Evolutionary conservation across 352 stramenopile genomes (phyloP).

Genomic region (Plasmopara muralis): DNA sequence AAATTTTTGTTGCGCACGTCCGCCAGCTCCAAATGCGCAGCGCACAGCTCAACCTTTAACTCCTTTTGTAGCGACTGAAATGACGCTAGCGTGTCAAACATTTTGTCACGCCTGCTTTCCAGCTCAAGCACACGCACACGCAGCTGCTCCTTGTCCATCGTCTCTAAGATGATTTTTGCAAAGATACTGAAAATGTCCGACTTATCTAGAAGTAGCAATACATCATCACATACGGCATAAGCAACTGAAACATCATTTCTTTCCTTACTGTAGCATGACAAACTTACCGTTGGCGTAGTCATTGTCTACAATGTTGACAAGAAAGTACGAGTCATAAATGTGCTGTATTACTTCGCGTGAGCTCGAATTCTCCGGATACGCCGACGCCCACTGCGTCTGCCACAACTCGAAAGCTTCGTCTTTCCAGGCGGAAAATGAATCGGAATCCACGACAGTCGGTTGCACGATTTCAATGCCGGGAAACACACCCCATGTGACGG

Average conservation of each 20-base stretch:
- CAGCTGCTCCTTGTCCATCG: constrained; percentile 74
- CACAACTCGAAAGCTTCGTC: constrained; percentile 97
- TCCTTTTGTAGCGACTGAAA: constrained; percentile 62
- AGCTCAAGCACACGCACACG: constrained; percentile 61
- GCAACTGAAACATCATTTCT: background rate
- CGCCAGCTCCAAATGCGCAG: constrained; percentile 41
- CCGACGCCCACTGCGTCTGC: constrained; percentile 94
- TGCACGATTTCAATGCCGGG: constrained; percentile 91
- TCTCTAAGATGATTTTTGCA: constrained; percentile 72
- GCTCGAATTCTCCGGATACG: constrained; percentile 87
- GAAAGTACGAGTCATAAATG: constrained; percentile 94
- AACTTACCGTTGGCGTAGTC: constrained; percentile 85
- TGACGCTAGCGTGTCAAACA: constrained; percentile 67
- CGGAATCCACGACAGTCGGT: constrained; percentile 96
- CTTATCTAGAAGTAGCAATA: constrained; percentile 31
- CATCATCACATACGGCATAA: constrained; percentile 11
- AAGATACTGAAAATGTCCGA: constrained; percentile 83
- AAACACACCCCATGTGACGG: constrained; percentile 98
- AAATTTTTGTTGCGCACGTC: constrained; percentile 48
- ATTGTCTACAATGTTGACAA: constrained; percentile 98
- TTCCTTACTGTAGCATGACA: background rate
- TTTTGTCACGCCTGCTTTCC: constrained; percentile 63
- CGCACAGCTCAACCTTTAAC: constrained; percentile 41
- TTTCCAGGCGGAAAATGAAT: constrained; percentile 92
- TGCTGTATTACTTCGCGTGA: constrained; percentile 57